Evolutionary conservation across 257 asterid species (phyloP).

Genomic region (Galeopsis tetrahit): DNA sequence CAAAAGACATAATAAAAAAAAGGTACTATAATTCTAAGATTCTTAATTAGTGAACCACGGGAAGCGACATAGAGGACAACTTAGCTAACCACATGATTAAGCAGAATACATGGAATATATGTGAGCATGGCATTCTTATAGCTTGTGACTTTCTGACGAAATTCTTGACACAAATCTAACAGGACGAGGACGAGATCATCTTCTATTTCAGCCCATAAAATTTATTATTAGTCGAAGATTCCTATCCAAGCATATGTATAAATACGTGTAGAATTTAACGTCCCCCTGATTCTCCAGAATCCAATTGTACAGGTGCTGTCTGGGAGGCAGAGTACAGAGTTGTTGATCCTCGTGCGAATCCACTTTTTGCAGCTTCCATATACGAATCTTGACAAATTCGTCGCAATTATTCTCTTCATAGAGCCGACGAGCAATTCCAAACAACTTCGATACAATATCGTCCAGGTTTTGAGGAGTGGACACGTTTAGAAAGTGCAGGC

Average conservation of each 20-base stretch:
- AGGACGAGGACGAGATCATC: neutral
- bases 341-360: neutral
- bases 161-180: slow-evolving; percentile 26
- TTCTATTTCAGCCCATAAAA: slow-evolving; percentile 15
- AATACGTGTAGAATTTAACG: neutral
- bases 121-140: slow-evolving; percentile 26
- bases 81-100: slow-evolving; percentile 20
- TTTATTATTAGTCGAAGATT: neutral
- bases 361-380: neutral
- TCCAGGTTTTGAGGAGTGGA: neutral
- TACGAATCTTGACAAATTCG: neutral
- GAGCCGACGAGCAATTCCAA: neutral
- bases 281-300: slow-evolving; percentile 20
- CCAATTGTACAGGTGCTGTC: slow-evolving; percentile 19
- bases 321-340: neutral
- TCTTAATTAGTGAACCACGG: neutral
- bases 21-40: no score
- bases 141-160: slow-evolving; percentile 8
- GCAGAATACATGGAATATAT: slow-evolving; percentile 33
- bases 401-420: neutral
- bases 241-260: neutral
- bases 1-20: no score
- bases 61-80: slow-evolving; percentile 31
- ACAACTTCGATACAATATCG: neutral
- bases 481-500: neutral